phyloP scores from a whole-genome alignment of 2,329 filamentous ascomycete species.

The Neospermospora avenae region DNA sequence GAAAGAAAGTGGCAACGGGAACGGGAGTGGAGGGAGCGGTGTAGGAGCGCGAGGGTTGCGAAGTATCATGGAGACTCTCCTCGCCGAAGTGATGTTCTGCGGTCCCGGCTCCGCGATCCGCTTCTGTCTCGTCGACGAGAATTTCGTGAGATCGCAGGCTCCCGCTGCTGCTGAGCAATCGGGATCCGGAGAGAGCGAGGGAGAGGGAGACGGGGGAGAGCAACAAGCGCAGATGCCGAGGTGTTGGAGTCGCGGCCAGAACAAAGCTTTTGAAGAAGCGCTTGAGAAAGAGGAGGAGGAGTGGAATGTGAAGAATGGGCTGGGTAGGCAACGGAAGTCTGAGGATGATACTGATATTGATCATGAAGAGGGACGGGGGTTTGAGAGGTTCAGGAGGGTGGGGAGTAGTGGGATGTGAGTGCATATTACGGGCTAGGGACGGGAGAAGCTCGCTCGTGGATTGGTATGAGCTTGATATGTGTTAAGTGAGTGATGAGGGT shows the following conservation, averaged over 20 bases:
- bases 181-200: slow-evolving; percentile 58
- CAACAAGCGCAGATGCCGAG: slow-evolving; percentile 31
- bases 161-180: neutral
- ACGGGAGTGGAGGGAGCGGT: slow-evolving; percentile 57
- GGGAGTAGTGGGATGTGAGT: slow-evolving; percentile 30
- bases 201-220: too few species aligned
- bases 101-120: slow-evolving; percentile 60
- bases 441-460: too few species aligned
- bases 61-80: slow-evolving; percentile 75
- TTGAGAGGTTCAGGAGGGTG: slow-evolving; percentile 30
- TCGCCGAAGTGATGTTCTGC: slow-evolving; percentile 79
- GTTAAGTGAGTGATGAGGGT: too few species aligned
- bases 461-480: too few species aligned
- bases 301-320: slow-evolving; percentile 20
- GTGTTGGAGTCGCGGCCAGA: slow-evolving; percentile 68
- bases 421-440: too few species aligned
- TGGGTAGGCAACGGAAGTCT: neutral
- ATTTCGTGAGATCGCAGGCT: slow-evolving; percentile 23
- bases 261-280: slow-evolving; percentile 65
- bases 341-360: neutral
- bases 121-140: slow-evolving; percentile 71
- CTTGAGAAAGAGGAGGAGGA: slow-evolving; percentile 59
- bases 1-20: slow-evolving; percentile 45
- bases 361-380: slow-evolving; percentile 16
- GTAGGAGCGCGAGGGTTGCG: slow-evolving; percentile 79